phyloP scores from a whole-genome alignment of 176 grass and related monocot genomes.

The Carex myosuroides region DNA sequence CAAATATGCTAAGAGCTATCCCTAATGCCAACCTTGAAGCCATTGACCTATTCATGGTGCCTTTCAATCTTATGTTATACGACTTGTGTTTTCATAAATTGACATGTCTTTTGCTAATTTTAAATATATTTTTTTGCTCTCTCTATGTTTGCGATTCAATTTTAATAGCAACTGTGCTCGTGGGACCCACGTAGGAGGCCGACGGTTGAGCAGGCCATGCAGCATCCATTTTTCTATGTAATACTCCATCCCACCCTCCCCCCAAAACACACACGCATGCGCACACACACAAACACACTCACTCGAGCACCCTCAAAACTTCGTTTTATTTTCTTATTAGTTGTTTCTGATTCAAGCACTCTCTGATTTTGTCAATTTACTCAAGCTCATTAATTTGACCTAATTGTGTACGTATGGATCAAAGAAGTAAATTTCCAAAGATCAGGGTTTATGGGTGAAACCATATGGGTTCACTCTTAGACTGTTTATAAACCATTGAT shows the following conservation, averaged over 20 bases:
- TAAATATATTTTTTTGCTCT: constrained; percentile 6
- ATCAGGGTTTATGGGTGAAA: background rate
- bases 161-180: constrained; percentile 64
- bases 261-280: too few species aligned
- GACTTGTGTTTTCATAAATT: background rate
- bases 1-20: constrained; percentile 59
- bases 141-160: background rate
- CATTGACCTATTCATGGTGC: constrained; percentile 80
- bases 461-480: background rate
- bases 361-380: constrained; percentile 9
- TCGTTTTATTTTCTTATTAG: background rate
- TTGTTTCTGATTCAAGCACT: constrained; percentile 7
- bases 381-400: constrained; percentile 28
- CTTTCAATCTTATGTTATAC: background rate
- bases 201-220: constrained; percentile 75
- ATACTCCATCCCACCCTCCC: background rate
- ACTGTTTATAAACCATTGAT: background rate
- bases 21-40: constrained; percentile 84
- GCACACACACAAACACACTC: background rate
- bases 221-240: constrained; percentile 94
- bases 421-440: background rate
- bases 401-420: background rate
- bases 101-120: constrained; percentile 17
- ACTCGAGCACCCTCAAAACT: background rate
- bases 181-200: constrained; percentile 83